Evolutionary conservation across 2,329 filamentous ascomycete genomes (phyloP).

Genomic region (Esteya vermicola): DNA sequence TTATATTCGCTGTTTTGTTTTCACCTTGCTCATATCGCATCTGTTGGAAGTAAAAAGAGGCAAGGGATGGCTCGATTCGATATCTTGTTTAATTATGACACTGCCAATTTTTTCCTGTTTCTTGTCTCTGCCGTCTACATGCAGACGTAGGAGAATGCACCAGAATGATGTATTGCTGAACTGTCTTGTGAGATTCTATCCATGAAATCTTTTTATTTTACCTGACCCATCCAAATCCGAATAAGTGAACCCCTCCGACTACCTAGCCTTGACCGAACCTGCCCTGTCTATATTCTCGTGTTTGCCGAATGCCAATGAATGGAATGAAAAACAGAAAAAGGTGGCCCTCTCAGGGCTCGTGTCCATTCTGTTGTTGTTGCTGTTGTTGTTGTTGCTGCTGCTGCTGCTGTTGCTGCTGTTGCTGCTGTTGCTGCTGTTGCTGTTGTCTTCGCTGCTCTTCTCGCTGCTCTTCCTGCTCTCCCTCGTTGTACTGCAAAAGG

Average conservation of each 20-base stretch:
- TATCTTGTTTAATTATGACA: conserved; percentile 9
- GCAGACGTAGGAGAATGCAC: not conserved
- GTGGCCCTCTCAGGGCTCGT: not conserved
- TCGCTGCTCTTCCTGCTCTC: conserved; percentile 13
- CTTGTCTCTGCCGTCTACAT: too few species aligned
- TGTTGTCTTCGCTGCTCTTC: conserved; percentile 5
- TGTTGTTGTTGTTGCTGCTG: not conserved
- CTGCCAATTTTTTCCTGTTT: too few species aligned
- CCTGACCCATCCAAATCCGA: too few species aligned
- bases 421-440: not conserved
- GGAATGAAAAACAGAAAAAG: not conserved
- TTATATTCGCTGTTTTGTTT: conserved; percentile 2
- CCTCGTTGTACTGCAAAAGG: conserved; percentile 33
- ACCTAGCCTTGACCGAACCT: too few species aligned
- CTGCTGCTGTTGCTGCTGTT: not conserved
- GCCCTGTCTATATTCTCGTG: too few species aligned
- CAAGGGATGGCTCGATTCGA: conserved; percentile 7
- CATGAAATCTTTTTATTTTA: too few species aligned
- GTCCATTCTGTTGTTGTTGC: not conserved
- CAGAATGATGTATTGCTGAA: too few species aligned
- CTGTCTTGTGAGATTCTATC: too few species aligned
- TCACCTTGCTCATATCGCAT: not conserved
- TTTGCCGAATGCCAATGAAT: too few species aligned
- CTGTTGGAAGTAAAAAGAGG: conserved; percentile 5
- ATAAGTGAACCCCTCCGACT: too few species aligned